Base-by-base conservation (phyloP, 2,329 filamentous ascomycete genomes). In the Ascochyta pisi region DNA sequence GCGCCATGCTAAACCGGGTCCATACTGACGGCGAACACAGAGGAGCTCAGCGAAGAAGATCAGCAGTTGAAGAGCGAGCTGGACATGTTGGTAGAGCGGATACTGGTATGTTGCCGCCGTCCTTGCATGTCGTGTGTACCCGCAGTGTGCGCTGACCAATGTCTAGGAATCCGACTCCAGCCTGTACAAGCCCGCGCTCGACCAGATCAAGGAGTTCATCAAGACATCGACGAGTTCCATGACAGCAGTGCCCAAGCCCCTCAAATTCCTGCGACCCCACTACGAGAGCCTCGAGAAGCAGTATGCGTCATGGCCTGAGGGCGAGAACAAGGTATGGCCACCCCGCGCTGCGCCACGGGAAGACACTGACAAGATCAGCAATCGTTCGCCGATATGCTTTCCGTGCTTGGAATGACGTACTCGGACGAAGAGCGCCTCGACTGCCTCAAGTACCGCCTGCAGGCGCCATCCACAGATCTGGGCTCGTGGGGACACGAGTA, bases 151-250 rank as follows among this genome's bases (percentile, higher is more conserved):
- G 61, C 71, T 73, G 61, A 75, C 61, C 58, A 23, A 58, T 34
- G 38, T 42, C 3, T 71, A 96, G 91, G 95, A 98, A 81, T 84
- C 89, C 64, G 90, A 98, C 79, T 84, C 85, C 64, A 88, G 87
- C 56, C 89, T 98, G 66, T 97, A 98, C 82, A 94, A 93, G 77
- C 86, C 93, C 57, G 90, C 95, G 50, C 83, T 99, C 66, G 93
- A 98, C 78, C 90, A 92, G 66, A 97, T 99, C 87, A 98, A 97
- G 83, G 92, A 89, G 71, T 96, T 92, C 74, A 99, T 99, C 83
- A 98, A 97, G 83, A 99, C 95, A 52, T 96, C 95, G 57, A 99
- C 95, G 65, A 98, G 93, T 57, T 99, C 96, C 41, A 99, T 99
- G 95, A 99, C 95, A 44, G 95, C 95, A 57, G 95, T 99, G 60